Evolutionary conservation across 352 stramenopile species (phyloP), one percentile per base, ranked within the genome.

Genomic region (Pythium dissimile): DNA sequence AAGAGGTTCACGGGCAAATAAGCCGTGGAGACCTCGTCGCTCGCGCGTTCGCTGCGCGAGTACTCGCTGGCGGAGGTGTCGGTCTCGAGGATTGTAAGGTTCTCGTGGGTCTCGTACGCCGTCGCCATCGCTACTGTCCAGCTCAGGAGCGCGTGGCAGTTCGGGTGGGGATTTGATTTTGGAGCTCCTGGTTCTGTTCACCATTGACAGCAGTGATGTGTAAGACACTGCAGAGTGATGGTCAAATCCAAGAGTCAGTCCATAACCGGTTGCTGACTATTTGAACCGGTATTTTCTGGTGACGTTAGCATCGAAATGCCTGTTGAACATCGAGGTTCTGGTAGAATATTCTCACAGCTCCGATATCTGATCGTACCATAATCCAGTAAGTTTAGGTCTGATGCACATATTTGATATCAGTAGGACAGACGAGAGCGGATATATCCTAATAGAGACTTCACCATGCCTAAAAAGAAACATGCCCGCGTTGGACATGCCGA

Each of bases 31-130:
- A 55, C 52, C 39, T 41, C 59, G 35, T 59, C 67, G 37, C 49
- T 54, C 24, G 37, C 46, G 52, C 46, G 54, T 32, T 58, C 50
- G 28, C 46, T 63, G 2, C 46, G 39, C 12, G 58, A 42, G 48
- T 62, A 65, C 27, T 50, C 56, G 18, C 60, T 65, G 18, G 56
- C 42, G 39, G 45, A 62, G 2, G 56, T 71, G 26, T 71, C 66
- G 7, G 56, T 73, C 53, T 73, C 66, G 41, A 73, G 62, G 41
- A 73, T 62, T 43, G 62, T 66, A 13, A 73, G 50, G 62, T 67
- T 67, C 7, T 59, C 34, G 31, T 59, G 43, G 18, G 16, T 8
- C 26, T 39, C 32, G 28, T 34, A 23, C 11, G 35, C 37, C 35
- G 38, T 27, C 27, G 34, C 20, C 55, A 63, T 52, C n/a, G 34